Evolutionary conservation across 225 moss, liverwort and hornwort species (phyloP).

Genomic region (Climacium dendroides): DNA sequence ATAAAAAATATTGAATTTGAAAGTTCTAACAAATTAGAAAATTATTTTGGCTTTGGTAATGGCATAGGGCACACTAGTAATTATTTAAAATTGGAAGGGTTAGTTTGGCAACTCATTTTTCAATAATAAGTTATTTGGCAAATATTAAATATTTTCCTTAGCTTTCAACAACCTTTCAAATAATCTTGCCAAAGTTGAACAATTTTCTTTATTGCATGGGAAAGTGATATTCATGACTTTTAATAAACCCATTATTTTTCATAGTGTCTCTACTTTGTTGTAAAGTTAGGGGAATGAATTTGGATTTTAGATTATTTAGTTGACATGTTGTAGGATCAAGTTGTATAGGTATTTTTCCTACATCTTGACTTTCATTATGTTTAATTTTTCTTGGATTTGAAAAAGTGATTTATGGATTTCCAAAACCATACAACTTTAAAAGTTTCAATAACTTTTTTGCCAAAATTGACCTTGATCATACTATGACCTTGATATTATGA

Average conservation of each 20-base stretch:
- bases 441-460: neutral
- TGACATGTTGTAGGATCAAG: accelerated
- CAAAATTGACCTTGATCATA: neutral
- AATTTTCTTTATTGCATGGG: neutral
- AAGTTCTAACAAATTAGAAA: too few relatives aligned
- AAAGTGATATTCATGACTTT: neutral
- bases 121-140: neutral
- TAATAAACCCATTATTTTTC: neutral
- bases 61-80: too few relatives aligned
- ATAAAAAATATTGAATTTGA: too few relatives aligned
- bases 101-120: neutral
- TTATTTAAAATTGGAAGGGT: neutral
- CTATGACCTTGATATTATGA: neutral
- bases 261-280: neutral
- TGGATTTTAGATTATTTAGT: neutral
- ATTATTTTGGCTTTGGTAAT: too few relatives aligned
- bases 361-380: neutral
- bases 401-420: neutral
- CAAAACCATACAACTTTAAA: neutral
- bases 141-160: neutral
- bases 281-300: neutral
- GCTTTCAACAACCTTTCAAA: neutral
- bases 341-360: neutral
- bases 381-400: neutral
- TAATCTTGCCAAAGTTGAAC: neutral